phyloP scores from a whole-genome alignment of 1,284 basidiomycete species.

The Coniophora puteana region DNA sequence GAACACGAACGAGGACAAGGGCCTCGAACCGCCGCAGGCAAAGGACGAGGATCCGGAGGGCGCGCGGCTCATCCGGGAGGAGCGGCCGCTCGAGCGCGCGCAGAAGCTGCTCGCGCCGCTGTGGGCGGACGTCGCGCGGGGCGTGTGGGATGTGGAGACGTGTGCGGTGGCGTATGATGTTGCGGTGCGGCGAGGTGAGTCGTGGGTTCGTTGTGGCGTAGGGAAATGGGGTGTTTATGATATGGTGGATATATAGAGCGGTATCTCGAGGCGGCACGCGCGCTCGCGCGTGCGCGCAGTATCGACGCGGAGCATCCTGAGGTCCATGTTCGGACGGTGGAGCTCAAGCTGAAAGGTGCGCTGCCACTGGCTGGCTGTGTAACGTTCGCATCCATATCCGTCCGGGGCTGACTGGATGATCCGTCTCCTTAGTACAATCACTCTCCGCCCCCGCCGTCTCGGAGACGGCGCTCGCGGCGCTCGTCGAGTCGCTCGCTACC shows the following conservation, averaged over 20 bases:
- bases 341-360: constrained; percentile 59
- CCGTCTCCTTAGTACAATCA: constrained; percentile 40
- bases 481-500: constrained; percentile 42
- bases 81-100: constrained; percentile 77
- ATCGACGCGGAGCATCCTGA: constrained; percentile 61
- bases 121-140: constrained; percentile 44
- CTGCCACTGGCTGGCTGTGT: background rate
- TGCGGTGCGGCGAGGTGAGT: constrained; percentile 61
- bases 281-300: constrained; percentile 57
- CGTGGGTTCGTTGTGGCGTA: constrained; percentile 10
- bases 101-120: constrained; percentile 73
- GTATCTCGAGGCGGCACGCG: constrained; percentile 74
- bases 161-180: constrained; percentile 84
- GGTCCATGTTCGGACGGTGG: constrained; percentile 68
- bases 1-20: constrained; percentile 68
- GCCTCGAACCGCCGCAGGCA: constrained; percentile 53
- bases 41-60: constrained; percentile 89
- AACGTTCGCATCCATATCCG: constrained; percentile 5
- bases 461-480: constrained; percentile 31
- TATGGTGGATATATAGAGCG: constrained; percentile 51
- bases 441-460: constrained; percentile 39
- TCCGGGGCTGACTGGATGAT: background rate
- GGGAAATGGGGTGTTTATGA: constrained; percentile 1
- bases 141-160: constrained; percentile 62
- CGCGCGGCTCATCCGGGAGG: constrained; percentile 57